Evolutionary conservation across 225 moss, liverwort and hornwort species (phyloP).

Genomic region (Lunularia cruciata): DNA sequence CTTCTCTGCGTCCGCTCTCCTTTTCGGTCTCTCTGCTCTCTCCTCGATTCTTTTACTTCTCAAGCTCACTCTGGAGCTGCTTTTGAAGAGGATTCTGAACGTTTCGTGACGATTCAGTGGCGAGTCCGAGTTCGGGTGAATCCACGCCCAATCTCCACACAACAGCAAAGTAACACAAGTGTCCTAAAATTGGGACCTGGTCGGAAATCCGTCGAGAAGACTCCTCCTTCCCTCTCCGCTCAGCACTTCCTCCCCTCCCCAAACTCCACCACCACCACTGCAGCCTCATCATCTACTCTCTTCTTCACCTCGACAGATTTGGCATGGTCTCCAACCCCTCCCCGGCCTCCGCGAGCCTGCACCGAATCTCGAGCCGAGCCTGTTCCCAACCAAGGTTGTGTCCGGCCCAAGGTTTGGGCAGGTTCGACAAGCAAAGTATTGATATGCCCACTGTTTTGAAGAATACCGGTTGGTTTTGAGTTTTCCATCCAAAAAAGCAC

Average conservation of each 20-base stretch:
- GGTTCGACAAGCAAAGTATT: no score
- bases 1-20: not conserved
- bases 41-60: not conserved
- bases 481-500: no score
- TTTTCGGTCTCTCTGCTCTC: not conserved
- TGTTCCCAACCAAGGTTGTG: not conserved
- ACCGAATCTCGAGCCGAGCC: not conserved
- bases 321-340: slow-evolving; percentile 3
- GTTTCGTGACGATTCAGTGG: not conserved
- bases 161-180: not conserved
- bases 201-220: slow-evolving; percentile 13
- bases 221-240: not conserved
- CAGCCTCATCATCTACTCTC: slow-evolving; percentile 24
- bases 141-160: not conserved
- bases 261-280: slow-evolving; percentile 18
- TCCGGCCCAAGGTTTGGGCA: no score
- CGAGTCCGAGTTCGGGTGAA: not conserved
- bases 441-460: not conserved
- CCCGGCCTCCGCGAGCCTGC: slow-evolving; percentile 13
- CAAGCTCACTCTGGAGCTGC: not conserved
- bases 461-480: not conserved
- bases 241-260: not conserved
- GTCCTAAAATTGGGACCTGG: not conserved
- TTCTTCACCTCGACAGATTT: slow-evolving; percentile 16
- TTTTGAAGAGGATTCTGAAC: not conserved